A percentile compares a stretch with the other conserved stretches of the same genome.
These are phyloP conservation scores for Phytophthora sansomeana DNA, from an alignment of 352 stramenopile genomes.

Conservation along the genomic window DNA sequence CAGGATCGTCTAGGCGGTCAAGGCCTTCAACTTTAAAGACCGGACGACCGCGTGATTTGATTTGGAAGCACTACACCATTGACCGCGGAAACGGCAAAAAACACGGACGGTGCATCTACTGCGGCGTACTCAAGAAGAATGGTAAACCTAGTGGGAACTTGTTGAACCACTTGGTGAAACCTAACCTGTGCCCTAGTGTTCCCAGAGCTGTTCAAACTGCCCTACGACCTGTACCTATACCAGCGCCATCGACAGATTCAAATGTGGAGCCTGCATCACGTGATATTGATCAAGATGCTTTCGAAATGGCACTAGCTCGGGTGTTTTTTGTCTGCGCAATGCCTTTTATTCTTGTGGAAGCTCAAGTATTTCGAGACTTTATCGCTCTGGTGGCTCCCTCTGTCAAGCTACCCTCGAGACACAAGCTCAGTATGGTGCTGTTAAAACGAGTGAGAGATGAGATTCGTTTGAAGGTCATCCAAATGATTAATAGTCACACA, in stretches of 20 bases:
- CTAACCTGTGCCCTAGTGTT: conserved; percentile 8
- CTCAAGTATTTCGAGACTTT: conserved; percentile 3
- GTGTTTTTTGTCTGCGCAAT: conserved; percentile 7
- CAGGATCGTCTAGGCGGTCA: not conserved
- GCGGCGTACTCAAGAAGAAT: conserved; percentile 5
- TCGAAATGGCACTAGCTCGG: conserved; percentile 1
- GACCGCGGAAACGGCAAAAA: conserved; percentile 15
- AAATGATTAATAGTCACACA: not conserved
- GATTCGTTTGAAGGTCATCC: not conserved
- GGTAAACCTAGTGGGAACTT: conserved; percentile 15
- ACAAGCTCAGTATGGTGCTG: not conserved
- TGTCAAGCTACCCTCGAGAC: conserved; percentile 1
- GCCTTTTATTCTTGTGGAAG: not conserved
- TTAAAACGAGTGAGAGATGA: conserved; percentile 3
- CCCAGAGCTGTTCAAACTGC: conserved; percentile 7
- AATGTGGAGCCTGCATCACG: not conserved
- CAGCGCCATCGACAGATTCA: not conserved
- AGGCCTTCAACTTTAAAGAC: not conserved
- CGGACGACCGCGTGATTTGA: not conserved
- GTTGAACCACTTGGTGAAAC: conserved; percentile 5
- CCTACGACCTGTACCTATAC: not conserved
- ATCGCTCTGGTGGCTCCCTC: not conserved
- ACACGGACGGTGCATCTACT: conserved; percentile 12
- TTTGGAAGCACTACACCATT: conserved; percentile 10
- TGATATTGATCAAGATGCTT: not conserved